Percentiles rank a stretch among this genome's conserved stretches.
Evolutionary conservation across 768 basidiomycete species (phyloP).

Genomic region (Suillus americanus): DNA sequence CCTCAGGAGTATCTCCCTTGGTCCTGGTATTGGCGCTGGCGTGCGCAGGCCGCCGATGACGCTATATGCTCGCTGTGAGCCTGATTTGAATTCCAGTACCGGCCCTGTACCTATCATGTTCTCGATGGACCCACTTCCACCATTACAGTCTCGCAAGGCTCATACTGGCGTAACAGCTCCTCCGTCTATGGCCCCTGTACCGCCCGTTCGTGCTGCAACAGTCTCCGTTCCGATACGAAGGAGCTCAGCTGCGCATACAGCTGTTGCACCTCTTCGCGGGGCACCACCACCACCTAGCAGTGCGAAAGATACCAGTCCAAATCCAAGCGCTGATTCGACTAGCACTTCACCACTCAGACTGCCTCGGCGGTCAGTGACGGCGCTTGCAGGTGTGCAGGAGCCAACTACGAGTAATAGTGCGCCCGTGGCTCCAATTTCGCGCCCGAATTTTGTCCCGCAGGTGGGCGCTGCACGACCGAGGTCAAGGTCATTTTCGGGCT

Average conservation of each 20-base stretch:
- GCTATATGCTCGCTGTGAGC: constrained; percentile 57
- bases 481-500: constrained; percentile 77
- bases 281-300: background rate
- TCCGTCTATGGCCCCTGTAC: constrained; percentile 3
- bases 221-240: constrained; percentile 31
- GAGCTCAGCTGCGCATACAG: background rate
- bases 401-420: background rate
- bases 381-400: background rate
- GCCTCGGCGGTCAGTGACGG: constrained; percentile 20
- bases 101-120: constrained; percentile 66
- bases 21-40: constrained; percentile 11
- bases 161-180: background rate
- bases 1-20: constrained; percentile 23
- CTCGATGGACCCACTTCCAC: constrained; percentile 49
- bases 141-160: constrained; percentile 8
- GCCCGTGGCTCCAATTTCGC: constrained; percentile 37
- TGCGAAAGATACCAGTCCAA: background rate
- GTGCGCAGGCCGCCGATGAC: constrained; percentile 35
- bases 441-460: constrained; percentile 66
- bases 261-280: background rate
- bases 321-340: background rate
- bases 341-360: constrained; percentile 10
- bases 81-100: constrained; percentile 46
- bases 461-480: constrained; percentile 48
- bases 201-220: constrained; percentile 29